Conservation (phyloP, 2,329 filamentous ascomycete genomes). For the Cytospora piceicola region DNA sequence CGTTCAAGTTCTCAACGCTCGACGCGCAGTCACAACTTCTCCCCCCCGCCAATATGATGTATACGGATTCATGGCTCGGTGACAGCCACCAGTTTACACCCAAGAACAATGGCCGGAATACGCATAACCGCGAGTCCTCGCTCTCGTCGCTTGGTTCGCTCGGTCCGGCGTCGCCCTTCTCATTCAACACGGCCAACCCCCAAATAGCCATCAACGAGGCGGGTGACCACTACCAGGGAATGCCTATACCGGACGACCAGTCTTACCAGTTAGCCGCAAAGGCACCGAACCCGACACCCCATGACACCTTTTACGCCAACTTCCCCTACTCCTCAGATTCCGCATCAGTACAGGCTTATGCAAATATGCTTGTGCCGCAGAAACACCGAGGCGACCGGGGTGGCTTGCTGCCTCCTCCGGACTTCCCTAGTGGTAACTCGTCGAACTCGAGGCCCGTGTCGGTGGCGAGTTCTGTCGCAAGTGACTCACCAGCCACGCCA, state of each 20-base stretch:
- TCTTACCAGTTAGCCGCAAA: slow-evolving; percentile 55
- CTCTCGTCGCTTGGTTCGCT: slow-evolving; percentile 64
- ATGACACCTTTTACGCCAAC: slow-evolving; percentile 47
- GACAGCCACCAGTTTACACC: slow-evolving; percentile 44
- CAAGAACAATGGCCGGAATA: slow-evolving; percentile 43
- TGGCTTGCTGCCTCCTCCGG: slow-evolving; percentile 50
- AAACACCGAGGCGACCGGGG: slow-evolving; percentile 45
- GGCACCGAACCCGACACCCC: slow-evolving; percentile 34
- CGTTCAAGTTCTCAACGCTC: slow-evolving; percentile 11
- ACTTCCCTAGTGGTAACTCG: slow-evolving; percentile 46
- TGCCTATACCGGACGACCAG: slow-evolving; percentile 47
- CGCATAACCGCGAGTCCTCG: slow-evolving; percentile 64
- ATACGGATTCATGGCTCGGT: slow-evolving; percentile 47
- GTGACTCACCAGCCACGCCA: slow-evolving; percentile 65
- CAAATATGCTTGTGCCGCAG: slow-evolving; percentile 45
- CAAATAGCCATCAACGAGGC: slow-evolving; percentile 60
- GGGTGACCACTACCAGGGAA: slow-evolving; percentile 51
- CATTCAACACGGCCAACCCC: slow-evolving; percentile 58
- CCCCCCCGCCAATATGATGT: slow-evolving; percentile 39
- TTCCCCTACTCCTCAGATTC: slow-evolving; percentile 47
- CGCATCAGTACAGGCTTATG: slow-evolving; percentile 46
- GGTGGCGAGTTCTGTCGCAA: slow-evolving; percentile 60
- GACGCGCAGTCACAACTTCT: slow-evolving; percentile 1
- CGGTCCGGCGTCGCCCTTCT: slow-evolving; percentile 63
- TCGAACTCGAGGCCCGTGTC: slow-evolving; percentile 55